Base-by-base conservation (phyloP, 768 basidiomycete species). In the Leccinum variicolor region DNA sequence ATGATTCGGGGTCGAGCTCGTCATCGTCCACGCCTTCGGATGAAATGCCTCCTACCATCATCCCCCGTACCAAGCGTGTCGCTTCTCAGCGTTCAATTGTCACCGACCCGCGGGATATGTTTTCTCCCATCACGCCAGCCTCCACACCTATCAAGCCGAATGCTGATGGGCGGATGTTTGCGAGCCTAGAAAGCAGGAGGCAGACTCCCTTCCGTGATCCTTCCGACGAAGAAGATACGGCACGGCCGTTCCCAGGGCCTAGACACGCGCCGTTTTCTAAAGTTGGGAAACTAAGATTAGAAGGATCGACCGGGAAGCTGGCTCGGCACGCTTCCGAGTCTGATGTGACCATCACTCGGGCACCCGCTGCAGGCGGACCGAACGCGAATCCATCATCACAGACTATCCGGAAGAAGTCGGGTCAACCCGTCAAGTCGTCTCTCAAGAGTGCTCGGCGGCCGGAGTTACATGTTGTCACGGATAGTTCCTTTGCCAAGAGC, bases 381-480 rank as follows among this genome's bases (percentile, higher is more conserved):
- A 52, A 15, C 28, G 51, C 31, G 23, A 53, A 62, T 31, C 58
- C 54, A 23, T 21, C 50, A 1, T 31, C 58, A 68, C 81, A 19
- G 75, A 78, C 52, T 76, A 77, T 92, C 33, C 85, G 94, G 59
- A 98, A 98, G 74, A 98, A 97, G 75, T 92, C 92, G 14, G 95
- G 96, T 36, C 91, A 97, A 74, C 85, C 91, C 5, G 84, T 98
- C 67, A 94, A 93, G 72, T 86, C 93, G 3, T 93, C 94, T 3
- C 81, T 98, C 62, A 98, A 97, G 75, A 77, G 83, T 13, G 79
- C 85, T 25, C 78, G 81, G 56, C 80, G 86, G 52, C 69, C 80
- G 53, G 76, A 75, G 50, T 71, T 88, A 14, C 77, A 81, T 2
- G 79, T 88, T 52, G 69, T 85, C 64, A 83, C 84, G 25, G 67